Percentiles rank a stretch among this genome's conserved stretches.
Conservation (phyloP, 2,329 filamentous ascomycete species). For the Paecilomyces formosus region DNA sequence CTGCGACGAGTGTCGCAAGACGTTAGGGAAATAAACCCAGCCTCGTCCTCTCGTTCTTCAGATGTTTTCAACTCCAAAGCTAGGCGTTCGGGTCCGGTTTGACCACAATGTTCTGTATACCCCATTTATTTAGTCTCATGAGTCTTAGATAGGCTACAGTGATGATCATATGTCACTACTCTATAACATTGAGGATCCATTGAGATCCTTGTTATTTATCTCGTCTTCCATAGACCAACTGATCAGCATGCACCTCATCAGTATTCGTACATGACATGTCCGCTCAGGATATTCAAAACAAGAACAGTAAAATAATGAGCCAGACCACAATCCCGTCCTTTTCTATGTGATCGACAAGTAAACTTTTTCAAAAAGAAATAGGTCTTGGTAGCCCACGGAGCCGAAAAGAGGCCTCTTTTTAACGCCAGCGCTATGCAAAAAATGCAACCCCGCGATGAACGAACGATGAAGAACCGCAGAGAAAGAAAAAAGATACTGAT, state of each 20-base stretch:
- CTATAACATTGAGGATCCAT: background rate
- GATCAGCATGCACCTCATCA: background rate
- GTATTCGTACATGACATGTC: background rate
- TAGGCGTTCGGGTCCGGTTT: background rate
- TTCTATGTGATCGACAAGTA: background rate
- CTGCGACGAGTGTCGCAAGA: constrained; percentile 45
- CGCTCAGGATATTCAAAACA: background rate
- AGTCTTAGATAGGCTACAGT: background rate
- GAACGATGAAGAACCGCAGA: background rate
- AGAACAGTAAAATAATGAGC: background rate
- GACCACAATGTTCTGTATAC: background rate
- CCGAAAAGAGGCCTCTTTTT: background rate
- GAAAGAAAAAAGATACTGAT: constrained; percentile 6
- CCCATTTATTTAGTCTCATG: background rate
- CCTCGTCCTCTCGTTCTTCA: constrained; percentile 1
- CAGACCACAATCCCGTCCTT: background rate
- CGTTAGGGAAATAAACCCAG: constrained; percentile 24
- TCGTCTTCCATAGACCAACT: background rate
- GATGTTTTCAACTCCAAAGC: background rate
- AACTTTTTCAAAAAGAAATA: background rate
- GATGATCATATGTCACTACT: background rate
- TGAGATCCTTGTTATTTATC: background rate
- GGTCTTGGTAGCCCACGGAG: background rate
- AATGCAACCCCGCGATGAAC: background rate
- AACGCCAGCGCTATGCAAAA: constrained; percentile 36